Evolutionary conservation across 208 protist species (phyloP).

Genomic region (Acanthamoeba lenticulata): DNA sequence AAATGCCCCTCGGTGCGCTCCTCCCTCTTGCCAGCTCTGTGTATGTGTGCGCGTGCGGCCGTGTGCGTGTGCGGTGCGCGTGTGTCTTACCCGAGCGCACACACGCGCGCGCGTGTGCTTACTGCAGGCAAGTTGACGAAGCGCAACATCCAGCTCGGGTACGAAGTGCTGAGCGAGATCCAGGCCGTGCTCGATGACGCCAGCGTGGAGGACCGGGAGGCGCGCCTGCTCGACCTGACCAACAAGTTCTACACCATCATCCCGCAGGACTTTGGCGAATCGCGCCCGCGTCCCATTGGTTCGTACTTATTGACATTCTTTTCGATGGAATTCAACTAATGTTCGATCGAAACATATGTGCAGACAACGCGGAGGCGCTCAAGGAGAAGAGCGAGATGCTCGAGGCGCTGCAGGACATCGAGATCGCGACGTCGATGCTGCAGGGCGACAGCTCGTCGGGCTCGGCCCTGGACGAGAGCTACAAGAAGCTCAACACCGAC

Average conservation of each 20-base stretch:
- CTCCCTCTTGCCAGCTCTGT: neutral
- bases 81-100: too few relatives aligned
- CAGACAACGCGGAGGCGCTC: neutral
- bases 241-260: conserved; percentile 40
- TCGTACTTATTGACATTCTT: neutral
- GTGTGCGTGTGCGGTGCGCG: too few relatives aligned
- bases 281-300: neutral
- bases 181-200: neutral
- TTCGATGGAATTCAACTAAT: neutral
- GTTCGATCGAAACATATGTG: too few relatives aligned
- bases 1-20: conserved; percentile 7
- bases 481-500: conserved; percentile 64
- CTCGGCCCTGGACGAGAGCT: conserved; percentile 19
- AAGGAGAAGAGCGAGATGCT: neutral
- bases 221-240: neutral
- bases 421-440: conserved; percentile 36
- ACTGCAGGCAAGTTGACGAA: neutral
- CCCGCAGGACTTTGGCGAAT: conserved; percentile 12
- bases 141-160: neutral
- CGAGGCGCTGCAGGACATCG: conserved; percentile 62
- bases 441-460: neutral
- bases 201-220: neutral
- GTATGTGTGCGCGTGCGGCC: too few relatives aligned
- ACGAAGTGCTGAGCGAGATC: conserved; percentile 19
- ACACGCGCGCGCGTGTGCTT: neutral